Evolutionary conservation across 306 rosid species (phyloP).

Genomic region (Alnus glutinosa): DNA sequence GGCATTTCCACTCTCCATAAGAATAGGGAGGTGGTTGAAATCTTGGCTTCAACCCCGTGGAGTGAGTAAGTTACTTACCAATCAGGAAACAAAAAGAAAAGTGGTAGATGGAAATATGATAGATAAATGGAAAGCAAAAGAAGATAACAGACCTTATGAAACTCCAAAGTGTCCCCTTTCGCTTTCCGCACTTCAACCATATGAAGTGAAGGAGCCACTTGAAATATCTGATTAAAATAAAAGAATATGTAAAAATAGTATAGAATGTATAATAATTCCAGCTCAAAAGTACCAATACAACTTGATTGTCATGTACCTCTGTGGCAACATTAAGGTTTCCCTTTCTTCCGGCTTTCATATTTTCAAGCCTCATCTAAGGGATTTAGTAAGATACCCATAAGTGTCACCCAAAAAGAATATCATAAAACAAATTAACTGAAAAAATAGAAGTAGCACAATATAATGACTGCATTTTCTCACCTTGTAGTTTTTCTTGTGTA

Average conservation of each 20-base stretch:
- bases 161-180: conserved; percentile 97
- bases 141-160: conserved; percentile 65
- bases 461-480: conserved; percentile 38
- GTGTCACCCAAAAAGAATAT: conserved; percentile 10
- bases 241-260: conserved; percentile 4
- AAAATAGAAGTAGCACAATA: not conserved
- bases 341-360: conserved; percentile 92
- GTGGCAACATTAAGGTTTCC: conserved; percentile 99
- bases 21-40: not conserved
- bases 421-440: not conserved
- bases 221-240: conserved; percentile 66
- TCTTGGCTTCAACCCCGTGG: not conserved
- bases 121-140: not conserved
- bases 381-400: conserved; percentile 13
- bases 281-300: conserved; percentile 8
- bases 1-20: not conserved
- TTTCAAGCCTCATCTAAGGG: conserved; percentile 86
- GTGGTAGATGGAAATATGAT: not conserved
- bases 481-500: conserved; percentile 95
- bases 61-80: not conserved
- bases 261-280: not conserved
- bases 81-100: not conserved
- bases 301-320: conserved; percentile 52
- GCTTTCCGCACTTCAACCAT: conserved; percentile 98
- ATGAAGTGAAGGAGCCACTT: conserved; percentile 98